Evolutionary conservation across 208 protist genomes (phyloP), one percentile per base, ranked within the genome.

Genomic region (Trypanosoma grayi): DNA sequence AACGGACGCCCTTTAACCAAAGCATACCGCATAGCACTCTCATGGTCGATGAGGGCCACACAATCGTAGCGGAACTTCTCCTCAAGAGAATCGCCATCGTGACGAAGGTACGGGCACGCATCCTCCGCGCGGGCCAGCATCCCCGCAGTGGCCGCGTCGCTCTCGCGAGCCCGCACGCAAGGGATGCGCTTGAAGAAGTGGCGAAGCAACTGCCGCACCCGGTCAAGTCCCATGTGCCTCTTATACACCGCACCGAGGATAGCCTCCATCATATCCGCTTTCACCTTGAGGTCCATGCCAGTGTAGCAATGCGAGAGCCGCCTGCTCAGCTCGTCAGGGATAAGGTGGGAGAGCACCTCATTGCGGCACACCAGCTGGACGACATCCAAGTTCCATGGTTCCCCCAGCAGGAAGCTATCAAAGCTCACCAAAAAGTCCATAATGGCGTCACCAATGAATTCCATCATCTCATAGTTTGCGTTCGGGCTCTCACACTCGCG

Each of bases 361-460:
- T 90, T 90, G 48, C 65, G 52, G 61, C 79, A 83, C 41, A 74
- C n/a, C 8, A 58, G 6, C 0, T 28, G 11, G 24, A 22, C 44
- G 18, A 74, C 50, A 18, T 59, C 1, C 13, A 24, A 33, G 36
- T 55, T 30, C 59, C 60, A 63, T 43, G 58, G 51, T 4, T 44
- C 37, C 24, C 60, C 53, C 59, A 62, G 36, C 60, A 47, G 33
- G 46, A 83, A 39, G 48, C 40, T 61, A 37, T 87, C 83, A 11
- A 76, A 41, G 6, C 57, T 30, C 18, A 85, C 79, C 33, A 90
- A 7, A 46, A 83, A 80, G 67, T 87, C 80, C 79, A 90, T 75
- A 48, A 90, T 43, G 8, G 80, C 79, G 46, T 90, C 83, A 6
- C 83, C 83, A 60, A 82, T 76, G 53, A 83, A 85, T 55, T 90